A percentile compares a stretch with the other conserved stretches of the same genome.
phyloP scores from a whole-genome alignment of 495 filamentous ascomycete genomes.

The Annulohypoxylon stygium region DNA sequence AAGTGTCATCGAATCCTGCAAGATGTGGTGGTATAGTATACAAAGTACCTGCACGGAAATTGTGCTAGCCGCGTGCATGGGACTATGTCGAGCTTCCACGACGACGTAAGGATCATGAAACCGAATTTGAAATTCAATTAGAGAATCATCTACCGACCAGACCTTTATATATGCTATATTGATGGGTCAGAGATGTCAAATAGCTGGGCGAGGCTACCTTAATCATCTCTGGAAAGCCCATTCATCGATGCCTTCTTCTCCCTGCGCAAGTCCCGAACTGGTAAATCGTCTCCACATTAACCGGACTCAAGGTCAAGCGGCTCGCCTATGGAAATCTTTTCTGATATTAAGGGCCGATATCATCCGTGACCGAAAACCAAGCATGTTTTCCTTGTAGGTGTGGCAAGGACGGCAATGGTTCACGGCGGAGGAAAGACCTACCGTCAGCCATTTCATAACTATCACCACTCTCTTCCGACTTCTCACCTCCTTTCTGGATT shows the following conservation, averaged over 20 bases:
- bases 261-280: slow-evolving; percentile 36
- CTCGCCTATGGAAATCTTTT: slow-evolving; percentile 48
- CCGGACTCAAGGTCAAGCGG: slow-evolving; percentile 42
- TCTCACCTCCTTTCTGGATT: slow-evolving; percentile 4
- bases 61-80: not conserved
- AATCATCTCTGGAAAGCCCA: slow-evolving; percentile 12
- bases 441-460: slow-evolving; percentile 39
- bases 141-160: slow-evolving; percentile 31
- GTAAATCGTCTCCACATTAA: slow-evolving; percentile 49
- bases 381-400: slow-evolving; percentile 24
- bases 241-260: not conserved
- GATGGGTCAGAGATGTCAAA: slow-evolving; percentile 23
- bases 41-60: not conserved
- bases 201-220: slow-evolving; percentile 12
- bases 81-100: not conserved
- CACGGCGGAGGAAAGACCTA: slow-evolving; percentile 20
- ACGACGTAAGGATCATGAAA: not conserved
- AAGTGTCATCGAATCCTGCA: not conserved
- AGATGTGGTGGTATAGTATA: not conserved
- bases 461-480: slow-evolving; percentile 24
- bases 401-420: slow-evolving; percentile 42
- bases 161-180: slow-evolving; percentile 11
- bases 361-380: slow-evolving; percentile 42
- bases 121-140: not conserved
- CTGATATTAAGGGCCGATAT: slow-evolving; percentile 50